Base-by-base conservation (phyloP, 2,329 filamentous ascomycete genomes). In the Amauroascus verrucosus region DNA sequence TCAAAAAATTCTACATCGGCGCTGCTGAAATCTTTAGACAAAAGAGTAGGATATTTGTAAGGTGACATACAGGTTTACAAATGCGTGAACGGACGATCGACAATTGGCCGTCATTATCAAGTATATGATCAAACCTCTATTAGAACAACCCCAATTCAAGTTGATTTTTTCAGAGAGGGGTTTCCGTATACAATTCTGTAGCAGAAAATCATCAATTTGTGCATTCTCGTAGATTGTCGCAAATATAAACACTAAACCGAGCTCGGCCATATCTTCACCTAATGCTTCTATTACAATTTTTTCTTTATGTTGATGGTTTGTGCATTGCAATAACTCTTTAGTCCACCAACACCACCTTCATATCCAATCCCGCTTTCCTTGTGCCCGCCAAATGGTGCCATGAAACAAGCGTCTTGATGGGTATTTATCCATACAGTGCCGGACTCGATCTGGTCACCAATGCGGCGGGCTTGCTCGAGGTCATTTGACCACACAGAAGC, bases 361-460 rank as follows among this genome's bases (percentile, higher is more conserved):
- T 68, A 67, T 0, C 77, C 77, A 1, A 78, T 59, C 0, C 76
- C 77, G 48, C 76, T 79, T 32, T 72, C 57, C 64, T 80, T 79
- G 59, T 76, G 71, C 0, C 78, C 77, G 0, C 73, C 74, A 57
- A 76, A 78, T 0, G 75, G 70, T 2, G 66, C 66, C 22, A 51
- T 51, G 0, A 63, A 63, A 13, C 53, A 46, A 0, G 63, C 55
- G 4, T 67, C 65, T 48, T 65, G 64, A 51, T 71, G 68, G 9
- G 63, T 62, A 53, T 84, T 84, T 58, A 84, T 76, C 75, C 79
- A 84, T 0, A 84, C 77, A 9, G 68, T 76, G 0, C 81, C 81
- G 0, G 77, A 75, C 59, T 82, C 75, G 9, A 85, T 63, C 45
- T 74, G 71, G 26, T 72, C 63, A 0, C 77, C 80, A 40, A 84